A percentile compares a stretch with the other conserved stretches of the same genome.
phyloP scores from a whole-genome alignment of 2,329 filamentous ascomycete species.

The Stromatinia cepivora region DNA sequence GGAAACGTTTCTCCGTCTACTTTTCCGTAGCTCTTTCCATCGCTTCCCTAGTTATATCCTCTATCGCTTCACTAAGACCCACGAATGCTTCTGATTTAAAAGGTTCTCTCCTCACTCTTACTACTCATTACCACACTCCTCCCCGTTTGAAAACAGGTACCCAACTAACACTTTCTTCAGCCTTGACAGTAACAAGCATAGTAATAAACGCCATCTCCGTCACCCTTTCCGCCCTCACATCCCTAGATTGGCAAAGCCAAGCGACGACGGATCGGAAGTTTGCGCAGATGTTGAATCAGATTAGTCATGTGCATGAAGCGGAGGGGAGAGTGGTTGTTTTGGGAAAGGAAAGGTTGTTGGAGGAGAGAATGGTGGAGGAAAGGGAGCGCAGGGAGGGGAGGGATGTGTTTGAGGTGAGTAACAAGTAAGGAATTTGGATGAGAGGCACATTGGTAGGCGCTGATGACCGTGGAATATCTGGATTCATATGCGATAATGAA shows the following conservation, averaged over 20 bases:
- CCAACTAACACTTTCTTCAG: constrained; percentile 19
- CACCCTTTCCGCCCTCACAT: constrained; percentile 32
- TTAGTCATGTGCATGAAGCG: constrained; percentile 32
- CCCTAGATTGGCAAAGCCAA: constrained; percentile 35
- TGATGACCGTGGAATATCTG: not conserved
- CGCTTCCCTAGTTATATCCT: constrained; percentile 28
- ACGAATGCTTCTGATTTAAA: constrained; percentile 17
- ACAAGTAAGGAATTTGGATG: too few species aligned
- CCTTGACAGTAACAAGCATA: constrained; percentile 32
- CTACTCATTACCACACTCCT: too few species aligned
- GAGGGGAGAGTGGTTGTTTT: constrained; percentile 29
- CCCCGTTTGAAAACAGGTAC: not conserved
- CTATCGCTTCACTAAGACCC: constrained; percentile 26
- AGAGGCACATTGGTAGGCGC: not conserved
- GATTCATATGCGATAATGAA: not conserved
- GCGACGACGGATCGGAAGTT: constrained; percentile 32
- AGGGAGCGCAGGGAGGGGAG: not conserved
- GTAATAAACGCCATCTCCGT: constrained; percentile 33
- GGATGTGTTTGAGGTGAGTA: not conserved
- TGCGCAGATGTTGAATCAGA: constrained; percentile 29
- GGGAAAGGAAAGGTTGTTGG: constrained; percentile 9
- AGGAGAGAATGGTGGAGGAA: not conserved
- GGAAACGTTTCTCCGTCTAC: constrained; percentile 36
- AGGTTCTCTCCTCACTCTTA: constrained; percentile 20
- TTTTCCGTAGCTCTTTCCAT: constrained; percentile 31